phyloP scores from a whole-genome alignment of 2,329 filamentous ascomycete species.

The Helotiales sp. region DNA sequence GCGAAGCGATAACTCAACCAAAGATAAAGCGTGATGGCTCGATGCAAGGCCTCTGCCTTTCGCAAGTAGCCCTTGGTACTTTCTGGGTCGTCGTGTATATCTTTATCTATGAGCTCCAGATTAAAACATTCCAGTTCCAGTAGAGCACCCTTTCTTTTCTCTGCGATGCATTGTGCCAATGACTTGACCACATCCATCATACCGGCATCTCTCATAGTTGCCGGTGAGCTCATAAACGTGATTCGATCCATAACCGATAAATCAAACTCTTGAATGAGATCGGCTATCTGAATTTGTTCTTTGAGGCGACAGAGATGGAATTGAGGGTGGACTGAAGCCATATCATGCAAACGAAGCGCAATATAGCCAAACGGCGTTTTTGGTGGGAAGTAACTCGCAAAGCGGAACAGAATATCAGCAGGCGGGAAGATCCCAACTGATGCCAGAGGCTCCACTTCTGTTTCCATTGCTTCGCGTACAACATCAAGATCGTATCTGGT shows the following conservation, averaged over 20 bases:
- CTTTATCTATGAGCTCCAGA: conserved; percentile 73
- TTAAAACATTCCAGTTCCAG: conserved; percentile 73
- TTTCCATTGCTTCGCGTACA: conserved; percentile 66
- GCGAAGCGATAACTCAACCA: conserved; percentile 93
- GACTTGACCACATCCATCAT: conserved; percentile 60
- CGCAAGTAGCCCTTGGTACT: conserved; percentile 58
- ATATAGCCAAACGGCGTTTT: conserved; percentile 84
- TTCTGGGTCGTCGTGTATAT: conserved; percentile 44
- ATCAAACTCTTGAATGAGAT: conserved; percentile 73
- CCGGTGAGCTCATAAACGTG: conserved; percentile 74
- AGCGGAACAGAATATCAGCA: conserved; percentile 70
- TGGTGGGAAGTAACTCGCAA: conserved; percentile 81
- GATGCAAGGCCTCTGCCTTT: conserved; percentile 78
- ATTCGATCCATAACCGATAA: conserved; percentile 77
- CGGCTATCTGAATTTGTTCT: conserved; percentile 68
- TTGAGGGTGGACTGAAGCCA: conserved; percentile 61
- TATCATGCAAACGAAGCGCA: conserved; percentile 73
- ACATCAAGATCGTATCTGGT: conserved; percentile 69
- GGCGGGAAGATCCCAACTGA: conserved; percentile 79
- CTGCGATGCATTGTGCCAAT: conserved; percentile 72
- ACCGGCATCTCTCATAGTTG: conserved; percentile 56
- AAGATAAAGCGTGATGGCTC: conserved; percentile 80
- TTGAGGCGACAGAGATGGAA: conserved; percentile 74
- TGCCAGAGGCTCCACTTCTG: conserved; percentile 67
- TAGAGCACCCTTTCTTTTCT: conserved; percentile 75